Percentiles rank a stretch among this genome's conserved stretches.
phyloP scores from a whole-genome alignment of 371 early-diverging fungal genomes.

The Rhizopus sp. region DNA sequence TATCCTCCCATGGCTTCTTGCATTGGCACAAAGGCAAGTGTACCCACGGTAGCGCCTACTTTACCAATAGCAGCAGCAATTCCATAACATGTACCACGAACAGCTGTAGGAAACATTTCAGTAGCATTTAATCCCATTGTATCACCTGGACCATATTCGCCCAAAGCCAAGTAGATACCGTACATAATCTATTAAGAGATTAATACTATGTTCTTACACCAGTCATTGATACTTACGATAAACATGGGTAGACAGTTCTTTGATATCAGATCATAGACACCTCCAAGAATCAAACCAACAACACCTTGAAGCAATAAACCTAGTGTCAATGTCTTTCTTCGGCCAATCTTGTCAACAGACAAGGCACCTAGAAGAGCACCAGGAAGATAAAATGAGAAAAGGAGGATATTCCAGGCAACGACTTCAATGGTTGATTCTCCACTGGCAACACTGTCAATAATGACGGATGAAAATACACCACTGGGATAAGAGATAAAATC shows the following conservation, averaged over 20 bases:
- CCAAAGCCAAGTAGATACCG: constrained; percentile 59
- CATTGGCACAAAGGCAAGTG: constrained; percentile 44
- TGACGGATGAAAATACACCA: constrained; percentile 57
- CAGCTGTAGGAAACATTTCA: constrained; percentile 60
- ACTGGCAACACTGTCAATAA: constrained; percentile 49
- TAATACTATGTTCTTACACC: no score
- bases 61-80: constrained; percentile 62
- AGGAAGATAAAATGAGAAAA: constrained; percentile 64
- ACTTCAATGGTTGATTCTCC: constrained; percentile 48
- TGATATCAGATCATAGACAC: constrained; percentile 47
- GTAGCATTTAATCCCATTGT: constrained; percentile 59
- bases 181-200: constrained; percentile 41
- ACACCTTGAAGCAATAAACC: constrained; percentile 58
- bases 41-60: constrained; percentile 56
- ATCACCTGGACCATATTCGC: constrained; percentile 65
- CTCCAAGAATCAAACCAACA: constrained; percentile 63
- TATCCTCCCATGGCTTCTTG: constrained; percentile 37
- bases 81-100: constrained; percentile 66
- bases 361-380: constrained; percentile 58
- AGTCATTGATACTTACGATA: constrained; percentile 31
- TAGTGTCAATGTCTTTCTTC: constrained; percentile 55
- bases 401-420: constrained; percentile 58
- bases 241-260: constrained; percentile 58
- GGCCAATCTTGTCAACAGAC: constrained; percentile 59
- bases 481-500: constrained; percentile 63